These are phyloP conservation scores for Cryphonectria nitschkei DNA, from an alignment of 2,329 filamentous ascomycete genomes.

Conservation along the genomic window DNA sequence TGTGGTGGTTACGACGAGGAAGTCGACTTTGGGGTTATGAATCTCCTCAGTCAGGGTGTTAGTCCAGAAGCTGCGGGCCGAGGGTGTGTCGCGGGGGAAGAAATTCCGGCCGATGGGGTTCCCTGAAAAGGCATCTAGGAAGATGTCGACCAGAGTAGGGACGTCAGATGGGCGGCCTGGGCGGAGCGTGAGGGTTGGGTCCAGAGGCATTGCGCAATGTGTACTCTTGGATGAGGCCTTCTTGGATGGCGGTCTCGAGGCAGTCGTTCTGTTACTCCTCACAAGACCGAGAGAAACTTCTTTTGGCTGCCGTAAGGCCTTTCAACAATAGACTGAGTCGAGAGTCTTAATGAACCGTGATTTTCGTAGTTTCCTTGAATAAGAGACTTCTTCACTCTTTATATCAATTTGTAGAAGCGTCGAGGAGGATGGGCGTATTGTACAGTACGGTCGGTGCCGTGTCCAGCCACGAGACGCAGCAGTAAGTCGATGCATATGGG, in stretches of 20 bases:
- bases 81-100: slow-evolving; percentile 39
- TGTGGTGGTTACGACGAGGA: slow-evolving; percentile 42
- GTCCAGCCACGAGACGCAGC: neutral
- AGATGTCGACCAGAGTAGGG: slow-evolving; percentile 45
- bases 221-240: neutral
- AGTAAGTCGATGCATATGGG: neutral
- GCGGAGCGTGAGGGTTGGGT: slow-evolving; percentile 38
- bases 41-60: slow-evolving; percentile 44
- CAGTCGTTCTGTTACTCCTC: neutral
- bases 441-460: neutral
- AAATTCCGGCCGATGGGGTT: slow-evolving; percentile 43
- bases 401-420: neutral
- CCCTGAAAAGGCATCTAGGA: slow-evolving; percentile 49
- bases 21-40: slow-evolving; percentile 41
- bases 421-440: neutral
- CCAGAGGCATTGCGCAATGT: slow-evolving; percentile 3
- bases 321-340: neutral
- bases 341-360: neutral
- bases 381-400: neutral
- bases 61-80: slow-evolving; percentile 42
- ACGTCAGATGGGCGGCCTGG: slow-evolving; percentile 46
- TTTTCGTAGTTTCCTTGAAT: neutral
- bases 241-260: neutral
- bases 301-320: neutral
- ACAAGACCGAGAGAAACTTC: neutral